Evolutionary conservation across 495 filamentous ascomycete species (phyloP), one percentile per base, ranked within the genome.

Genomic region (Aspergillus bertholletiae): DNA sequence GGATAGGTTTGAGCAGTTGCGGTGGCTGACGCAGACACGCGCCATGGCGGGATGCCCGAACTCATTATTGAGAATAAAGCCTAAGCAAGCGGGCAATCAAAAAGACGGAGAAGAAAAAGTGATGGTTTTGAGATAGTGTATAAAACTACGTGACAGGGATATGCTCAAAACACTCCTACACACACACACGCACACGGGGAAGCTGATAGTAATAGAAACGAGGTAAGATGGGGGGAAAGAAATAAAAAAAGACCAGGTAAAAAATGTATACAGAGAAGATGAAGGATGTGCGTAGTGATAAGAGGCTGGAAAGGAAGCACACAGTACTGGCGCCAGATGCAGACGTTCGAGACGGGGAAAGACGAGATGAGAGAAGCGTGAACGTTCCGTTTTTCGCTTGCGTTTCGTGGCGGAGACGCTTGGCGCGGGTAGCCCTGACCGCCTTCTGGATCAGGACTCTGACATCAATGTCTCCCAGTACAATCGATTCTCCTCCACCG

Each of bases 41-140:
- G 73, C 75, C 75, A 78, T 39, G 74, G 72, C 20, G 75, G 74
- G 21, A 69, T 55, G 37, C 69, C 67, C 35, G 73, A 73, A 58
- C 60, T 75, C 75, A 78, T 78, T n/a, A 49, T 53, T n/a, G n/a
- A 22, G 26, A 50, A 21, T 39, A 39, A 26, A 18, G 41, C 49
- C 39, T 53, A 62, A 45, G 30, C n/a, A 40, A 21, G 17, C 22
- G 46, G 49, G 27, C 40, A 43, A 43, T 43, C 5, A 7, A 43
- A 23, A 32, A 56, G 56, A 27, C n/a, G n/a, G 55, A 23, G 45
- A 35, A 49, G 54, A 48, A 58, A 21, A 46, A 46, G 49, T 26
- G 40, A 49, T 27, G 44, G 51, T 49, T 41, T 55, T 57, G 30
- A 55, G 54, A 54, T 51, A 55, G 56, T 53, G 45, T 20, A 47